Base-by-base conservation (phyloP, 1,284 basidiomycete genomes). In the Irpex lacteus region DNA sequence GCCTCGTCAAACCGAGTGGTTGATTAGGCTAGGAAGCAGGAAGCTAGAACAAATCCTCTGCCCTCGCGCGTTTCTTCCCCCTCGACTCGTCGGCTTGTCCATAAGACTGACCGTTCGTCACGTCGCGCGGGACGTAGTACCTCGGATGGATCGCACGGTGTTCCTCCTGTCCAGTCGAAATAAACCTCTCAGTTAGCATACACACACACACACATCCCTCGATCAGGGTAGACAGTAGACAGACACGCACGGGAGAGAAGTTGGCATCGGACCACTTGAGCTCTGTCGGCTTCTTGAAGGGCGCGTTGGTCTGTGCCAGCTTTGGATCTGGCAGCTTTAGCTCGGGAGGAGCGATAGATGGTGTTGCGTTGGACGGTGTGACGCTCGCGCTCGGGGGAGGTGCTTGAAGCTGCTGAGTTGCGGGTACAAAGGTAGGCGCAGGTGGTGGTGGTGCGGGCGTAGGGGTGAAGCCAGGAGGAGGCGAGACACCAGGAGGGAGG, bases 261-360 rank as follows among this genome's bases (percentile, higher is more conserved):
- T 94, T 93, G 0, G 91, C 79, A 71, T 94, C 89, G 19, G 80
- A 76, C 74, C 88, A 92, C 73, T 93, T 90, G 58, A 94, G 78
- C n/a, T 84, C 80, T 5, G 90, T 92, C 8, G 82, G 79, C 73
- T 93, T 91, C 82, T 94, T 94, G 73, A 92, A 87, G 2, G 85
- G 81, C 6, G 87, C 83, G 71, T 90, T 89, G 38, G 81, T 86
- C 77, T 92, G 88, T 54, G 81, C 78, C 67, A 88, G 71, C 21
- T 81, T 73, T 37, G 84, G 78, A 73, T 88, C 82, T 8, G 90
- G 87, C 65, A 90, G 74, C 13, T 77, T 82, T 15, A 87, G 80
- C 63, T 70, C 67, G 3, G 70, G 64, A 3, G 65, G 60, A 37
- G 38, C 38, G 38, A 2, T 44, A 15, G 55, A 47, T n/a, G 64